Base-by-base conservation (phyloP, 768 basidiomycete genomes). In the Cystofilobasidium bisporidii region DNA sequence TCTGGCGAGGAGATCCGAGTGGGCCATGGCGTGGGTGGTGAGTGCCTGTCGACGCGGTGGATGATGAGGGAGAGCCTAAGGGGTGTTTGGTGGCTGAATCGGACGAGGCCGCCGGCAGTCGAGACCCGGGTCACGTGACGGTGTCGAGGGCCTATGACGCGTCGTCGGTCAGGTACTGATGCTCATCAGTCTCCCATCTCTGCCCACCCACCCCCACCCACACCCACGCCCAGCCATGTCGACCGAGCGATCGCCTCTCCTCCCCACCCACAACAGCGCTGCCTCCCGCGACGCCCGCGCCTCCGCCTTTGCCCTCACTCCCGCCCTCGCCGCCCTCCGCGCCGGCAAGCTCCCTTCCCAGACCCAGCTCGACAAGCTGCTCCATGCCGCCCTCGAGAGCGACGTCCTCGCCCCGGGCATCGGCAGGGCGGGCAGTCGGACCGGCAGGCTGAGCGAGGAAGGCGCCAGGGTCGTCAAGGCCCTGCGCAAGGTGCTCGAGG, bases 381-480 rank as follows among this genome's bases (percentile, higher is more conserved):
- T 68, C 61, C 26, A 57, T 3, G 36, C 47, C 12, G 61, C 67
- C 28, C 68, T 69, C 50, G 68, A 60, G 24, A 33, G 28, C 17
- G 68, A 64, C 53, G 40, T 69, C 11, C 68, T 69, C 41, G 61
- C 63, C 15, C 63, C 62, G 62, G 68, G 63, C 24, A 55, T 69
- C 47, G 63, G 59, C 38, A 22, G 36, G 12, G 58, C n/a, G 17
- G n/a, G 24, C 22, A 58, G 59, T 8, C 69, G 78, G 40, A 75
- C 76, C n/a, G 77, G 76, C 0, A 59, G 76, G 41, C 70, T 78
- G 10, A 74, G 74, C 18, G 57, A 67, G 2, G 73, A 76, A 30
- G 79, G 79, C 4, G 72, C 74, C 47, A 63, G 75, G 40, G 74
- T 79, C 33, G 69, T 79, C 40, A 70, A 75, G n/a, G 71, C 75